phyloP scores from a whole-genome alignment of 768 basidiomycete species.

The Amylocystis lapponica region DNA sequence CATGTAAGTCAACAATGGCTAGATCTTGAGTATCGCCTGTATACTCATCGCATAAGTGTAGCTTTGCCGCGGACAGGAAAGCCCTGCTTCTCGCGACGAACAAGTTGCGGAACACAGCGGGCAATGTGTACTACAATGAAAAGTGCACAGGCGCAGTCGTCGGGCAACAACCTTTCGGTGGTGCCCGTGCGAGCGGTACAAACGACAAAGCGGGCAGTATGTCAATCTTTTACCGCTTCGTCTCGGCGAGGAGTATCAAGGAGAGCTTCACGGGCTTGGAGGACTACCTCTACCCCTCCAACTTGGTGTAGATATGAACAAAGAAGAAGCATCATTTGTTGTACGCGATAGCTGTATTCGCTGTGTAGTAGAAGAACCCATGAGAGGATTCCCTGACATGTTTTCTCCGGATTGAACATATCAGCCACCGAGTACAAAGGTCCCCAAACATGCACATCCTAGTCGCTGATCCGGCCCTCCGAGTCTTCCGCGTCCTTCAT shows the following conservation, averaged over 20 bases:
- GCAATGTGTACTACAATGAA: conserved; percentile 97
- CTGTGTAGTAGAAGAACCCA: background rate
- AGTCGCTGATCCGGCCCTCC: background rate
- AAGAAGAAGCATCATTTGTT: background rate
- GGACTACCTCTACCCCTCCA: conserved; percentile 82
- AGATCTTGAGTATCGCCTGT: conserved; percentile 1
- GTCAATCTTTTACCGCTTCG: conserved; percentile 71
- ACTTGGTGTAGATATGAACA: conserved; percentile 48
- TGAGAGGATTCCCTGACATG: no score
- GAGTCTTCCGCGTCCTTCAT: background rate
- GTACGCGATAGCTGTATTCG: no score
- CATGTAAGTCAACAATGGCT: conserved; percentile 55
- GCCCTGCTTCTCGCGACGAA: conserved; percentile 78
- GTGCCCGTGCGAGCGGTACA: conserved; percentile 87
- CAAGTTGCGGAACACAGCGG: conserved; percentile 83
- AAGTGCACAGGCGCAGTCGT: conserved; percentile 98
- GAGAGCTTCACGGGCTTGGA: conserved; percentile 89
- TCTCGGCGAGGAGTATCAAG: conserved; percentile 90
- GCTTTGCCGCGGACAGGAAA: conserved; percentile 79
- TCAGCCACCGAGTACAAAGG: background rate
- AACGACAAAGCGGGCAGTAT: conserved; percentile 97
- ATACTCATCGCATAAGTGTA: no score
- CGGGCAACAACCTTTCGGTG: conserved; percentile 97
- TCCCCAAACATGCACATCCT: background rate
- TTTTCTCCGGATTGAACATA: background rate